Conservation (phyloP, 768 basidiomycete species). For the Kwoniella newhampshirensis region DNA sequence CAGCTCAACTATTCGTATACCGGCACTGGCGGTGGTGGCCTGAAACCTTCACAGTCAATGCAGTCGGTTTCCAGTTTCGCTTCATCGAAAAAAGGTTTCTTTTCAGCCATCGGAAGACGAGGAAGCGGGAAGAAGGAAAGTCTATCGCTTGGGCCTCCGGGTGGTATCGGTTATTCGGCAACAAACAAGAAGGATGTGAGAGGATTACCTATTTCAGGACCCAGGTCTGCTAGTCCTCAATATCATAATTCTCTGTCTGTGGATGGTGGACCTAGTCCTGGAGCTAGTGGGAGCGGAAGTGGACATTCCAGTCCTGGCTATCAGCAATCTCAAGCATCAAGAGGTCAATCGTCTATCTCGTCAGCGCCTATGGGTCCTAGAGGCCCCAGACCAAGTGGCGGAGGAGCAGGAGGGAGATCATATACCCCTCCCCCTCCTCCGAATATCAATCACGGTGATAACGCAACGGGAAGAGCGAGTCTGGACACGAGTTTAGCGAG, state of each 20-base stretch:
- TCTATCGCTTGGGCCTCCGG: slow-evolving; percentile 27
- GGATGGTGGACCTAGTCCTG: too few species aligned
- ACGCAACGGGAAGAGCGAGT: slow-evolving; percentile 26
- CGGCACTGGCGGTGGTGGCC: slow-evolving; percentile 14
- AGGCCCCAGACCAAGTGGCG: slow-evolving; percentile 31
- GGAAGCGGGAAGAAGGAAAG: slow-evolving; percentile 32
- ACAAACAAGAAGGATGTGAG: slow-evolving; percentile 41
- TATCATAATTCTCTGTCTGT: slow-evolving; percentile 1
- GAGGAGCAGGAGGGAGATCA: slow-evolving; percentile 17
- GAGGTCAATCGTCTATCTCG: slow-evolving; percentile 15
- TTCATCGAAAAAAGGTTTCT: slow-evolving; percentile 37
- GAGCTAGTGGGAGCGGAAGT: too few species aligned
- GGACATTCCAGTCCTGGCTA: background rate
- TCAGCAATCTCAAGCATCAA: slow-evolving; percentile 11
- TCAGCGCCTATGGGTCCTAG: slow-evolving; percentile 32
- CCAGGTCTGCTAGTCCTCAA: slow-evolving; percentile 15
- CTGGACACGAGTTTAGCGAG: slow-evolving; percentile 30
- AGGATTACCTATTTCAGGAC: slow-evolving; percentile 41
- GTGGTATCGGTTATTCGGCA: background rate
- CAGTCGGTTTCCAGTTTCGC: slow-evolving; percentile 35
- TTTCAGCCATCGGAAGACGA: slow-evolving; percentile 29
- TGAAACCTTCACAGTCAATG: slow-evolving; percentile 39
- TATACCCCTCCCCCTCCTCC: slow-evolving; percentile 33
- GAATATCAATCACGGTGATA: too few species aligned
- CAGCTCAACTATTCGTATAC: slow-evolving; percentile 10